phyloP scores from a whole-genome alignment of 2,329 filamentous ascomycete genomes.

The Penicillium sp. region DNA sequence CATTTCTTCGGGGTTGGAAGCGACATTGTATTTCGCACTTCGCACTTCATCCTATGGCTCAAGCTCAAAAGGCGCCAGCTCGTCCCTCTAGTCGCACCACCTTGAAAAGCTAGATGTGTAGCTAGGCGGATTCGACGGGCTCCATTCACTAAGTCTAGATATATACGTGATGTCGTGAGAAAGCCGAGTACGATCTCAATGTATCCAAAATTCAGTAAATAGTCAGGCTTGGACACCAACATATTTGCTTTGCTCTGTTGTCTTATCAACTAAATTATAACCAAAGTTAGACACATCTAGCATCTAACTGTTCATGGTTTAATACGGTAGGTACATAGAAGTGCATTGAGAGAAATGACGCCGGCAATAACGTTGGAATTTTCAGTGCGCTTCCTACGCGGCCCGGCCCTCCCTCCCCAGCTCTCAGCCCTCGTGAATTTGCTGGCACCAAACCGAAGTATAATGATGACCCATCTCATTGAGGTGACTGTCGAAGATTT shows the following conservation, averaged over 20 bases:
- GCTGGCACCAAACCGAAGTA: not conserved
- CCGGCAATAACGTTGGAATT: not conserved
- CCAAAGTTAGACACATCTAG: too few species aligned
- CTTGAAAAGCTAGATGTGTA: not conserved
- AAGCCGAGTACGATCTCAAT: too few species aligned
- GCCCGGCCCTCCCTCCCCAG: too few species aligned
- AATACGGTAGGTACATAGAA: too few species aligned
- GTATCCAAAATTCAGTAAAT: too few species aligned
- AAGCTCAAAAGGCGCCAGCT: not conserved
- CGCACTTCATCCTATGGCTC: not conserved
- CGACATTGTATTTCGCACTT: not conserved
- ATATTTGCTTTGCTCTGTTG: too few species aligned
- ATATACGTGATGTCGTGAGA: too few species aligned
- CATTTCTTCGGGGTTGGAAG: not conserved
- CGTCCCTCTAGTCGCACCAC: not conserved
- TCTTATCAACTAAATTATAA: too few species aligned
- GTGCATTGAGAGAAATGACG: not conserved
- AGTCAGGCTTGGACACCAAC: too few species aligned
- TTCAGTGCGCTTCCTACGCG: not conserved
- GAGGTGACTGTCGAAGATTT: not conserved
- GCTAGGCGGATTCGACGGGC: not conserved
- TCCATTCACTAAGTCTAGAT: too few species aligned
- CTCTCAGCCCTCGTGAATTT: not conserved
- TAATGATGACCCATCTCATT: not conserved
- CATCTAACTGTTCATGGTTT: too few species aligned